A percentile compares a stretch with the other conserved stretches of the same genome.
These are phyloP conservation scores for Castanea crenata DNA, from an alignment of 306 rosid species.

Conservation along the genomic window DNA sequence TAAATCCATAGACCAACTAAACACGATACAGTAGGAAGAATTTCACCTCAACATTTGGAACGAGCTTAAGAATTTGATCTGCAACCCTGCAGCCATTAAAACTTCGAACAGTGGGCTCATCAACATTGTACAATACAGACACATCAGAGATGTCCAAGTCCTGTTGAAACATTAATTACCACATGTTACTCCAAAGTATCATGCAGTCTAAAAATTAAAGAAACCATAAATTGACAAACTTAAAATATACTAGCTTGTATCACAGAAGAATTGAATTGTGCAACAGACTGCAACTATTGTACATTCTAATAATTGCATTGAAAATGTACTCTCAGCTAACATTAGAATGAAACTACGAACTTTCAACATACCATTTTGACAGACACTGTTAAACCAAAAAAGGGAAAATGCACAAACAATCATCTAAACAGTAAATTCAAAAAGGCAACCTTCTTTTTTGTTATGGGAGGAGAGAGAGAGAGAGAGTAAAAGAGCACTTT, in stretches of 20 bases:
- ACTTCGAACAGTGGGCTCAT: constrained; percentile 92
- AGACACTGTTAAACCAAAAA: background rate
- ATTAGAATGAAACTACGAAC: background rate
- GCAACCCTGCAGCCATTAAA: constrained; percentile 99
- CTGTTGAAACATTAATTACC: constrained; percentile 39
- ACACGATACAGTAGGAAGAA: background rate
- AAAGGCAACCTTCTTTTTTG: background rate
- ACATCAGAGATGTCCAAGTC: constrained; percentile 78
- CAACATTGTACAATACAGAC: constrained; percentile 66
- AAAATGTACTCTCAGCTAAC: background rate
- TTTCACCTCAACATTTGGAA: constrained; percentile 83
- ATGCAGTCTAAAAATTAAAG: background rate
- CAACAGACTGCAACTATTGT: background rate
- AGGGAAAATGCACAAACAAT: background rate
- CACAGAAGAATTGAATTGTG: background rate
- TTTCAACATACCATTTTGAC: background rate
- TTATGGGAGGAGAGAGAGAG: background rate
- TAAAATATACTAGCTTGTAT: background rate
- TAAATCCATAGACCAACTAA: background rate
- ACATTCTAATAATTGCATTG: background rate
- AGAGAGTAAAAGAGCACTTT: no score
- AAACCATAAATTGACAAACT: background rate
- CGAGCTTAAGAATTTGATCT: constrained; percentile 94
- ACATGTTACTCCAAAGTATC: constrained; percentile 5
- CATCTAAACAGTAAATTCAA: background rate